phyloP scores from a whole-genome alignment of 2,329 filamentous ascomycete genomes.

The Ceratocystis variospora region DNA sequence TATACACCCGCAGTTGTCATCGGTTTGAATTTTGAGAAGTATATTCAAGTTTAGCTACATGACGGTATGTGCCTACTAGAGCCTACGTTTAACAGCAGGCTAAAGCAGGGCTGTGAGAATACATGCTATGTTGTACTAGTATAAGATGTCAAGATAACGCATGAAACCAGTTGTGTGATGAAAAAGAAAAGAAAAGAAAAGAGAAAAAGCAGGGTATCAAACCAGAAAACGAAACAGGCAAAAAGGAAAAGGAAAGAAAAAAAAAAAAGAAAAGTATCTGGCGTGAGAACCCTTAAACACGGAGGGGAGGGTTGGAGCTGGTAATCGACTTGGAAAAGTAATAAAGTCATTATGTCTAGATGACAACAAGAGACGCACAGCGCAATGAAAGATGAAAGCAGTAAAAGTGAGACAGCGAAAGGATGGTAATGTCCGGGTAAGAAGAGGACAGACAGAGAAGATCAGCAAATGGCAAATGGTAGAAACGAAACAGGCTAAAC shows the following conservation, averaged over 20 bases:
- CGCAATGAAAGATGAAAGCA: not conserved
- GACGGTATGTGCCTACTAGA: not conserved
- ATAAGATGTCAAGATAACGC: not conserved
- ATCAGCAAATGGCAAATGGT: slow-evolving; percentile 14
- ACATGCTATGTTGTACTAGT: not conserved
- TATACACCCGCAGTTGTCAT: not conserved
- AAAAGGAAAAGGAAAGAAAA: slow-evolving; percentile 16
- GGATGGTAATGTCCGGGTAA: slow-evolving; percentile 10
- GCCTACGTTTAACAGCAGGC: not conserved
- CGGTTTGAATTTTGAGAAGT: not conserved
- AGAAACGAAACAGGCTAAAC: slow-evolving; percentile 7
- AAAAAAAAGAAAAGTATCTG: not conserved
- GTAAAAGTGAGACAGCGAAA: too few relatives aligned
- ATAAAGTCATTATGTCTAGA: not conserved
- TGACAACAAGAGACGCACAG: not conserved
- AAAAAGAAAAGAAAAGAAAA: not conserved
- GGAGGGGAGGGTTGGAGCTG: not conserved
- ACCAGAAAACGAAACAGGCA: slow-evolving; percentile 10
- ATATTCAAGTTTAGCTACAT: not conserved
- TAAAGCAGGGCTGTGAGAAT: not conserved
- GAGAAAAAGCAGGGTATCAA: slow-evolving; percentile 11
- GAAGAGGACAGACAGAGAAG: slow-evolving; percentile 9
- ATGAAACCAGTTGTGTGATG: not conserved
- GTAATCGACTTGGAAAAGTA: not conserved
- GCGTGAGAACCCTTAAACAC: not conserved